Base-by-base conservation (phyloP, 1,284 basidiomycete genomes). In the Austroboletus sp. region DNA sequence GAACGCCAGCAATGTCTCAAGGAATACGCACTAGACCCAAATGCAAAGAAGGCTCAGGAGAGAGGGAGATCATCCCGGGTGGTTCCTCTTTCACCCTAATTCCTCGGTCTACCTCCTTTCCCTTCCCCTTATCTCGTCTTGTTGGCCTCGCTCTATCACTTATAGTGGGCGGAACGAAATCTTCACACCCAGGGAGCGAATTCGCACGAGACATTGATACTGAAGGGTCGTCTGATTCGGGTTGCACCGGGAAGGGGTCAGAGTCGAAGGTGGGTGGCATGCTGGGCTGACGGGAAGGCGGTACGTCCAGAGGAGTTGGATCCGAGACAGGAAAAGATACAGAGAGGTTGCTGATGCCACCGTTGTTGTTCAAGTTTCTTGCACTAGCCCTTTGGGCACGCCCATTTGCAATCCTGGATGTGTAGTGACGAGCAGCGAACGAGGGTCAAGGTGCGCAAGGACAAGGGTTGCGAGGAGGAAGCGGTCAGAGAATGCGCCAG, bases 341-440 rank as follows among this genome's bases (percentile, higher is more conserved):
- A 42, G 45, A 19, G 48, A 70, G 32, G 47, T 66, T 54, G 42
- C 12, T 47, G 46, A 21, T 45, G 25, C 31, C 38, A 48, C 46
- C 38, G 25, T 35, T 70, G 60, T 72, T 76, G 62, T 75, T 76
- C 58, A 84, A 70, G 63, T 74, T 76, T 53, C 85, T 82, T 54
- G 85, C 80, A 50, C 78, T 80, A 36, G 82, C 82, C 66, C 85
- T 79, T 61, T 86, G 84, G 48, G 85, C 80, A 55, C 85, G 77
- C 58, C 79, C 76, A 45, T 79, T 75, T 31, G 72, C 69, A 56
- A 71, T 65, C 53, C 80, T 82, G 57, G 44, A 46, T 49, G 44
- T 19, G 44, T 30, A 49, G 44, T 26, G 48, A 56, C 36, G 49
- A 52, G 23, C 30, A 39, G 42, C 15, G 30, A 26, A 38, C 19